Evolutionary conservation across 2,329 filamentous ascomycete species (phyloP).

Genomic region (Cladosporium sp.): DNA sequence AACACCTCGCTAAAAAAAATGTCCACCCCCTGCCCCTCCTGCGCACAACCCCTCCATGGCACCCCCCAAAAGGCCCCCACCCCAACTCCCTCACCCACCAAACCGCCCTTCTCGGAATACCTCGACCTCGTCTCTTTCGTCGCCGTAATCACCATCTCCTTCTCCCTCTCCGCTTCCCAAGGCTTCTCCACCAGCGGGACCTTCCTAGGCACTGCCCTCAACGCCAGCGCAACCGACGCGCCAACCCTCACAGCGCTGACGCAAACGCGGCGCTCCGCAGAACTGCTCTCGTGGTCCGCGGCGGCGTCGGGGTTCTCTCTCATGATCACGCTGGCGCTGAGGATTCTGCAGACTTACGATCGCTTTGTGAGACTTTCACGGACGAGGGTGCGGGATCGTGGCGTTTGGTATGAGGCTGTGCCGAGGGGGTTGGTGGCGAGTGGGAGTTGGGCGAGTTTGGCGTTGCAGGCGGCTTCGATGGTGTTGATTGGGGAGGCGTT

Average conservation of each 20-base stretch:
- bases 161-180: background rate
- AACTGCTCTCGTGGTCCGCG: background rate
- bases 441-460: background rate
- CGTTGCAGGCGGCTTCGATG: background rate
- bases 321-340: background rate
- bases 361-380: background rate
- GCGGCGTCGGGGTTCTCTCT: background rate
- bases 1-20: too few species aligned
- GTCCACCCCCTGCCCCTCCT: too few species aligned
- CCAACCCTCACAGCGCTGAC: background rate
- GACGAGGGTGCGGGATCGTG: background rate
- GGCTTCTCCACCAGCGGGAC: background rate
- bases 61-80: too few species aligned
- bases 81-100: too few species aligned
- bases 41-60: too few species aligned
- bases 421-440: background rate
- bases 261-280: background rate
- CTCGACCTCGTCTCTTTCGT: constrained; percentile 1
- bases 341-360: background rate
- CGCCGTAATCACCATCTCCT: background rate
- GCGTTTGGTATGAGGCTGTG: too few species aligned
- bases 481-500: background rate
- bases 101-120: background rate
- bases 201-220: background rate
- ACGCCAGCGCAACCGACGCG: background rate